Percentiles rank a stretch among this genome's conserved stretches.
These are phyloP conservation scores for Penicillium coprophilum DNA, from an alignment of 495 filamentous ascomycete genomes.

Conservation along the genomic window DNA sequence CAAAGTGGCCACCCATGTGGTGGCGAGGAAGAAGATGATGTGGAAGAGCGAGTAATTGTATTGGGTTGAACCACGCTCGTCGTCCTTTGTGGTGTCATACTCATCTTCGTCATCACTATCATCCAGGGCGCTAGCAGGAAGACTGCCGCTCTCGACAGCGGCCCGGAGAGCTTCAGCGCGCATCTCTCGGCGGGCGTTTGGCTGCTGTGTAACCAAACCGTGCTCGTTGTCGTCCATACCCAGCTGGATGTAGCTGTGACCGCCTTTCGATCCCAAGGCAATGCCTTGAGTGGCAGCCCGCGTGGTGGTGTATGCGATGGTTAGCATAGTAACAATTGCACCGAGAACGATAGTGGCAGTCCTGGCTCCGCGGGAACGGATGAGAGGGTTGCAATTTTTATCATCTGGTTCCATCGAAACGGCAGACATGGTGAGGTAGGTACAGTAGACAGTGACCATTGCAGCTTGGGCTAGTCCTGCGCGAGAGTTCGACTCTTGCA, in stretches of 20 bases:
- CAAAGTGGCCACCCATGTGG: slow-evolving; percentile 91
- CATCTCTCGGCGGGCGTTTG: slow-evolving; percentile 80
- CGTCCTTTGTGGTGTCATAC: slow-evolving; percentile 63
- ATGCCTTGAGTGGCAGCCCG: slow-evolving; percentile 93
- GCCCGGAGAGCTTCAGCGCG: slow-evolving; percentile 85
- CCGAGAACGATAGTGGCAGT: slow-evolving; percentile 87
- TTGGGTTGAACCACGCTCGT: slow-evolving; percentile 85
- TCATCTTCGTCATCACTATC: slow-evolving; percentile 72
- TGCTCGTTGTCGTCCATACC: slow-evolving; percentile 74
- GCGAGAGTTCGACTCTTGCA: slow-evolving; percentile 90
- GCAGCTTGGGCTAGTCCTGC: slow-evolving; percentile 94
- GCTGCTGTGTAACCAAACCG: slow-evolving; percentile 86
- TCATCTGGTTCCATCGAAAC: slow-evolving; percentile 99
- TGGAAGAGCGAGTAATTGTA: slow-evolving; percentile 98
- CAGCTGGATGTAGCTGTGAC: slow-evolving; percentile 57
- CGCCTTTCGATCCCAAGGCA: slow-evolving; percentile 69
- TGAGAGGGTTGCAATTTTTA: slow-evolving; percentile 86
- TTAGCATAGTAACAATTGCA: slow-evolving; percentile 94
- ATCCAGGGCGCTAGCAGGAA: slow-evolving; percentile 87
- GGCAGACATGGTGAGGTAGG: slow-evolving; percentile 96
- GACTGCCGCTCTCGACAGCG: slow-evolving; percentile 84
- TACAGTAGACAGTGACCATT: slow-evolving; percentile 97
- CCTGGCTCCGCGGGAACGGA: slow-evolving; percentile 85
- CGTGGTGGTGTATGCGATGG: slow-evolving; percentile 95
- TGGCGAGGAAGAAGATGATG: slow-evolving; percentile 95